Evolutionary conservation across 495 filamentous ascomycete genomes (phyloP), one percentile per base, ranked within the genome.

Genomic region (Zalerion maritima): DNA sequence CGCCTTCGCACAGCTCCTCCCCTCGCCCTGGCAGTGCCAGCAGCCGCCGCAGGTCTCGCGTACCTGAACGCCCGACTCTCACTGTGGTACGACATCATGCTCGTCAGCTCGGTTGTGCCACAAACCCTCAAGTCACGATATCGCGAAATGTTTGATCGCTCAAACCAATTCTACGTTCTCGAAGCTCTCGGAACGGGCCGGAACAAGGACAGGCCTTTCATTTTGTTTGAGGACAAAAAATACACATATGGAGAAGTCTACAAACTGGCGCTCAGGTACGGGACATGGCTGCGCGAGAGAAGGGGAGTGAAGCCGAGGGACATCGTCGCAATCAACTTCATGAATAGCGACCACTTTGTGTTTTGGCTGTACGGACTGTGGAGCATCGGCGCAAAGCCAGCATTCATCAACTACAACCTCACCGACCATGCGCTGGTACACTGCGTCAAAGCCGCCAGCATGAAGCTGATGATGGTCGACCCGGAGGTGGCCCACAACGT

Each of bases 381-480:
- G 86, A 73, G 75, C 11, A 72, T 96, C 22, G 89, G 89, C 0
- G 86, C 81, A 0, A 69, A 68, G 15, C 85, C 87, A n/a, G 89
- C 87, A 0, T 81, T 91, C 36, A 79, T 97, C 56, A 97, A 97
- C 49, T 92, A 89, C 52, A 96, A 94, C 41, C 50, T 96, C 24
- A 61, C 64, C 2, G 78, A 75, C 8, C 70, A 81, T 16, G 64
- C 86, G 2, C 55, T 97, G 35, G 47, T 75, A 16, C 87, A 97
- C 50, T 87, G 79, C 28, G 60, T 96, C 9, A 72, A 62, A 30
- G 67, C 71, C 6, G 79, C 81, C 0, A 75, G 69, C 0, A 60
- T 84, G 2, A 60, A 69, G 8, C 48, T 96, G 3, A 38, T 93
- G 13, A 33, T 97, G 3, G 69, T 93, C 1, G 86, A 94, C 43